Conservation (phyloP, 2,329 filamentous ascomycete genomes). For the Colletotrichum sp. region DNA sequence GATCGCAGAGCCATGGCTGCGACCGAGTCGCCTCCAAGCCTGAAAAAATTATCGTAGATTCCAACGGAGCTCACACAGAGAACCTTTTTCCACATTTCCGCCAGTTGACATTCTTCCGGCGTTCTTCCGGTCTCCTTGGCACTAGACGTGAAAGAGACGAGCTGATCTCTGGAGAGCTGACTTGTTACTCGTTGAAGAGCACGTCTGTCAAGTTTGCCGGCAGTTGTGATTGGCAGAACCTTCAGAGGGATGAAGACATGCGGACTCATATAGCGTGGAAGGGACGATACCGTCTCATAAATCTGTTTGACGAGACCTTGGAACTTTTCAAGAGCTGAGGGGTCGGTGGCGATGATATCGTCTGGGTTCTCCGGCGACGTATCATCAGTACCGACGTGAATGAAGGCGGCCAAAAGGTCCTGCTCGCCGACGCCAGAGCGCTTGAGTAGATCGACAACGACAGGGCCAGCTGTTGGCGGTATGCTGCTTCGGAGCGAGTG, state of each 20-base stretch:
- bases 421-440: not conserved
- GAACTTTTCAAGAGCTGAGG: not conserved
- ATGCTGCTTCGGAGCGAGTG: constrained; percentile 32
- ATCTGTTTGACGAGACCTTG: not conserved
- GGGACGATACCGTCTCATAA: not conserved
- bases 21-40: constrained; percentile 27
- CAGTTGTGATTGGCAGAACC: constrained; percentile 12
- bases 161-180: not conserved
- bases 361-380: not conserved
- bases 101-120: not conserved
- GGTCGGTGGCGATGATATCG: not conserved
- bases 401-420: not conserved
- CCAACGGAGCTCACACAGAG: not conserved
- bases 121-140: not conserved
- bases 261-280: constrained; percentile 22
- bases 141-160: not conserved
- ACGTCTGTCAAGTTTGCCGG: constrained; percentile 21
- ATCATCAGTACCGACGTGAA: not conserved
- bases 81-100: not conserved
- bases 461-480: not conserved
- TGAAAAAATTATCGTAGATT: constrained; percentile 25
- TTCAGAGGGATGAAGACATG: constrained; percentile 7
- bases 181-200: not conserved
- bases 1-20: constrained; percentile 24
- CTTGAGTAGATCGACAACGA: not conserved